Base-by-base conservation (phyloP, 139 green algal species). In the Microglena sp. region DNA sequence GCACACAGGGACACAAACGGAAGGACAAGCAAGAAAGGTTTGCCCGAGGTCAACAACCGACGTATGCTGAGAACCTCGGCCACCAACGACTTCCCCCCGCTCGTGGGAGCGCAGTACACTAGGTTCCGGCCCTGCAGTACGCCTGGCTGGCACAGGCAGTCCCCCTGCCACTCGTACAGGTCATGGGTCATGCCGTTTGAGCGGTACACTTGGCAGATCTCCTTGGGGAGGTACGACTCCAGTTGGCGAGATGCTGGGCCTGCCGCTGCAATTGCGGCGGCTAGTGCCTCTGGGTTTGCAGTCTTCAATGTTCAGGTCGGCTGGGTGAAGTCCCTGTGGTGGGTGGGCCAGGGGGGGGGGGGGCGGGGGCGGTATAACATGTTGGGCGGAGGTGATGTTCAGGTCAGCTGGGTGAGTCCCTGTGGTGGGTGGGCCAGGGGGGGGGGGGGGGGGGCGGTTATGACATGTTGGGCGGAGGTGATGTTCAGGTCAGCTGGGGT, bases 41-140 rank as follows among this genome's bases (percentile, higher is more conserved):
- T 76, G 61, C 66, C 70, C 0, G 79, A 83, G 33, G 11, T 70
- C 4, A 79, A 33, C 55, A 86, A 66, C 6, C 77, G 71, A 5
- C 77, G 62, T 4, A 94, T 66, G 43, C 80, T 76, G 2, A 95
- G 69, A 22, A 92, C 60, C 70, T 94, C 87, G 7, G 86, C 79
- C 33, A 90, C 81, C 45, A 91, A 67, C 44, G 69, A 79, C 60
- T 67, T 67, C 30, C 55, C 59, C 8, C 82, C 85, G 58, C 80
- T 89, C 36, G 87, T 94, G 32, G 87, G 87, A 8, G 87, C 87
- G 56, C 76, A 85, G 81, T 91, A 94, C 50, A 94, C 84, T 33
- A 94, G 71, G 73, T 89, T 94, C 62, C 75, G 33, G 0, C 80
- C 81, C n/a, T 64, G 60, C 45, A 94, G 74, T 35, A 95, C 87